Evolutionary conservation across 768 basidiomycete genomes (phyloP).

Genomic region (Tephrocybe sp.): DNA sequence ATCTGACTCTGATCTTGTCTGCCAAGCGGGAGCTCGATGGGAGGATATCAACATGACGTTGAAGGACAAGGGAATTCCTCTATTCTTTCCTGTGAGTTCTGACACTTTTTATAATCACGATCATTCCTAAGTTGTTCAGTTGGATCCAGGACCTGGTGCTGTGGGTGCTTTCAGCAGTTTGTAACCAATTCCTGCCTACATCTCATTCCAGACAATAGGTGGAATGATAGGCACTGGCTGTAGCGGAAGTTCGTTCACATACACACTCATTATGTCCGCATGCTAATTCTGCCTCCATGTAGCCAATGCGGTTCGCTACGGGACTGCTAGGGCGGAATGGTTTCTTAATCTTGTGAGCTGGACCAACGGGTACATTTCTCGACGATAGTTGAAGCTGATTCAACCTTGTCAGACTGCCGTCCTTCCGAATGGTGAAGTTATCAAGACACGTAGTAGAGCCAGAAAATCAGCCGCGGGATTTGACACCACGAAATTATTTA

Average conservation of each 20-base stretch:
- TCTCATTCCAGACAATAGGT: conserved; percentile 61
- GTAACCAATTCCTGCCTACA: not conserved
- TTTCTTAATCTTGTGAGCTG: conserved; percentile 70
- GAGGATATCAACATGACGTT: conserved; percentile 73
- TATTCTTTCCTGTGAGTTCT: conserved; percentile 79
- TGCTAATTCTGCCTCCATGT: not conserved
- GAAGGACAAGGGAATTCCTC: conserved; percentile 62
- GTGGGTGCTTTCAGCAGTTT: conserved; percentile 34
- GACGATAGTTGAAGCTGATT: conserved; percentile 20
- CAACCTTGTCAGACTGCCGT: conserved; percentile 63
- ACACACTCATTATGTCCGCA: not conserved
- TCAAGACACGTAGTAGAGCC: conserved; percentile 79
- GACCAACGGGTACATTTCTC: not conserved
- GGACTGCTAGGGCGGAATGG: conserved; percentile 87
- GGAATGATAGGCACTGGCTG: conserved; percentile 90
- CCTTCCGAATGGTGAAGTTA: conserved; percentile 79
- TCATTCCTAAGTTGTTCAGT: conserved; percentile 30
- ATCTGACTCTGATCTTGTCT: conserved; percentile 69
- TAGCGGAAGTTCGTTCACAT: conserved; percentile 62
- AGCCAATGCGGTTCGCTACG: conserved; percentile 85
- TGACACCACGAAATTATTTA: conserved; percentile 84
- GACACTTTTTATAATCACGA: not conserved
- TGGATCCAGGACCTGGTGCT: conserved; percentile 71
- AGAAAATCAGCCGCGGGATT: conserved; percentile 88
- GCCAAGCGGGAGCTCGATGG: conserved; percentile 77